phyloP scores from a whole-genome alignment of 176 grass and related monocot species.

The Triticum monococcum region DNA sequence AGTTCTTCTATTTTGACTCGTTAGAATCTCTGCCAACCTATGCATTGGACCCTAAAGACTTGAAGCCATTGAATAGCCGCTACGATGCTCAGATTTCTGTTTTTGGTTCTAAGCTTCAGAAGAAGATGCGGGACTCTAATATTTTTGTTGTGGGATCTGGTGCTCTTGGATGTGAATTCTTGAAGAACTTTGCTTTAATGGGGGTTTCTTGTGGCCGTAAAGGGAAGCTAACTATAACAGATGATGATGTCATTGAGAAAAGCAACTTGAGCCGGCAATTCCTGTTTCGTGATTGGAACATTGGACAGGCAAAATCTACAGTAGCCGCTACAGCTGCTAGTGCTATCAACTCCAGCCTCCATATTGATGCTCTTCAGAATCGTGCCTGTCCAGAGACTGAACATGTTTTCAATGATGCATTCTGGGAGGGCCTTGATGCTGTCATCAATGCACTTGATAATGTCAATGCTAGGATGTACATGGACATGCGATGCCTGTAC shows the following conservation, averaged over 20 bases:
- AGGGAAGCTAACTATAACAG: slow-evolving; percentile 77
- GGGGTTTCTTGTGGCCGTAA: slow-evolving; percentile 62
- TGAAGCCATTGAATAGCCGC: slow-evolving; percentile 63
- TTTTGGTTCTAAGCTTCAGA: slow-evolving; percentile 81
- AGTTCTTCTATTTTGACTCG: slow-evolving; percentile 90
- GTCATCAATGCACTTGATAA: slow-evolving; percentile 82
- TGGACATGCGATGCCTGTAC: slow-evolving; percentile 77
- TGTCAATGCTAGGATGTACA: slow-evolving; percentile 74
- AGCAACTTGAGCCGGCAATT: slow-evolving; percentile 79
- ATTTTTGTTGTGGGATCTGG: slow-evolving; percentile 79
- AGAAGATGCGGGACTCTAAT: slow-evolving; percentile 69
- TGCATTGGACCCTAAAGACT: slow-evolving; percentile 55
- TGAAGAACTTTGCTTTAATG: slow-evolving; percentile 87
- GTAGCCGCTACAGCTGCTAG: slow-evolving; percentile 56
- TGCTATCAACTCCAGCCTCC: slow-evolving; percentile 57
- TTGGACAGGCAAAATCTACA: slow-evolving; percentile 64
- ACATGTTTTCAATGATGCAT: slow-evolving; percentile 74
- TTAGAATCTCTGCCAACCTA: slow-evolving; percentile 67
- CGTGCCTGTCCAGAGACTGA: slow-evolving; percentile 68
- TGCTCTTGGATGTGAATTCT: slow-evolving; percentile 87
- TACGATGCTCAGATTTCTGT: slow-evolving; percentile 89
- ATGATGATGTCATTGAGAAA: slow-evolving; percentile 85
- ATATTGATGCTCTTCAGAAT: slow-evolving; percentile 71
- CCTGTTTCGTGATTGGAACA: slow-evolving; percentile 75
- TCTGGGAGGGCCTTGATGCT: slow-evolving; percentile 68